These are phyloP conservation scores for Coelastrella sp. DNA, from an alignment of 139 green algal genomes.

Conservation along the genomic window DNA sequence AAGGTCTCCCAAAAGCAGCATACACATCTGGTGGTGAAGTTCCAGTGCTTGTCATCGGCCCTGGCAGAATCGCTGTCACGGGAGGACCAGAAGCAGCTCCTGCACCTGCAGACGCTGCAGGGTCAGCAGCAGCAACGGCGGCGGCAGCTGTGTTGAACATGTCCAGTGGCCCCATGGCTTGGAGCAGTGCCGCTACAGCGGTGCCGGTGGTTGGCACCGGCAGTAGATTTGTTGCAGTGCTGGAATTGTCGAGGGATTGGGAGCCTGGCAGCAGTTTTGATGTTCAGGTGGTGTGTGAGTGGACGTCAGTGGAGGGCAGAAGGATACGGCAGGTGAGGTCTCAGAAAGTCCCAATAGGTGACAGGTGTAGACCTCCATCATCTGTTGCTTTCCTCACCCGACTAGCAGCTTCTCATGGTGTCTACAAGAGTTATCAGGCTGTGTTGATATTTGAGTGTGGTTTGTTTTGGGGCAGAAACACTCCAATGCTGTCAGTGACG, in stretches of 20 bases:
- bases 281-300: slow-evolving; percentile 46
- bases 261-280: slow-evolving; percentile 12
- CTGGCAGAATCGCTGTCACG: not conserved
- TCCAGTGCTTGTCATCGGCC: not conserved
- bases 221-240: slow-evolving; percentile 23
- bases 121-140: not conserved
- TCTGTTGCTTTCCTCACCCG: too few species aligned
- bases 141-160: not conserved
- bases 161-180: not conserved
- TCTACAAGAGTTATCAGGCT: too few species aligned
- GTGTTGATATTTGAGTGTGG: too few species aligned
- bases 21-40: not conserved
- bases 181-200: slow-evolving; percentile 11
- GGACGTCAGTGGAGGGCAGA: slow-evolving; percentile 34
- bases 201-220: slow-evolving; percentile 6
- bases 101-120: not conserved
- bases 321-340: slow-evolving; percentile 33
- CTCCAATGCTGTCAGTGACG: too few species aligned
- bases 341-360: not conserved
- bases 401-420: too few species aligned
- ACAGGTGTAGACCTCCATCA: too few species aligned
- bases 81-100: not conserved
- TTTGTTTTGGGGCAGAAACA: too few species aligned
- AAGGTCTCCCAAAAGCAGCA: not conserved
- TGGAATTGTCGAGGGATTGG: slow-evolving; percentile 36